A percentile compares a stretch with the other conserved stretches of the same genome.
phyloP scores from a whole-genome alignment of 78 protist genomes.

The Polysphondylium violaceum region DNA sequence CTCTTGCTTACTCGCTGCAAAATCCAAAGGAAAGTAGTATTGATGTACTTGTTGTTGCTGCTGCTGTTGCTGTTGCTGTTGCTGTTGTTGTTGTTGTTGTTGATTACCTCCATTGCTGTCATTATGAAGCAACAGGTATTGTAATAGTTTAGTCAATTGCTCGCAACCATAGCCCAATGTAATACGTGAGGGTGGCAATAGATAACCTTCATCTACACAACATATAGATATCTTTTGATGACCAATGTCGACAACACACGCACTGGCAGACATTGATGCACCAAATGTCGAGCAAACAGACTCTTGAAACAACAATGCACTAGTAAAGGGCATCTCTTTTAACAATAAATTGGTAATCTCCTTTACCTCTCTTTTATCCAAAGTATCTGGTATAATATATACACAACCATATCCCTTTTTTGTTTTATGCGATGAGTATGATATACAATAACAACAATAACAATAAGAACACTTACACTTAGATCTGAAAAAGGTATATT shows the following conservation, averaged over 20 bases:
- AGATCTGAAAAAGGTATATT: slow-evolving; percentile 50
- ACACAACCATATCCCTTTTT: slow-evolving; percentile 71
- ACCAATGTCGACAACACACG: slow-evolving; percentile 59
- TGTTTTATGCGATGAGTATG: not conserved
- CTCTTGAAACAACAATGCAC: slow-evolving; percentile 49
- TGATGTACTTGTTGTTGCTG: slow-evolving; percentile 24
- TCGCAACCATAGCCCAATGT: slow-evolving; percentile 41
- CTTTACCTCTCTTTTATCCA: slow-evolving; percentile 49
- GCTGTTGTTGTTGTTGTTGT: slow-evolving; percentile 7
- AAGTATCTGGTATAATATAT: slow-evolving; percentile 39
- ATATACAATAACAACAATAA: not conserved
- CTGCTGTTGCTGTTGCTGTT: not conserved
- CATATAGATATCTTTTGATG: slow-evolving; percentile 35
- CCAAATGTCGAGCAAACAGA: slow-evolving; percentile 73
- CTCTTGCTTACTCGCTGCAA: not conserved
- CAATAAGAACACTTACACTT: slow-evolving; percentile 26
- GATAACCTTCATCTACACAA: slow-evolving; percentile 71
- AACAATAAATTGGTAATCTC: slow-evolving; percentile 25
- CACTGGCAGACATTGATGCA: slow-evolving; percentile 25
- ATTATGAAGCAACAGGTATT: not conserved
- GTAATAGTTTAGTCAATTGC: slow-evolving; percentile 28
- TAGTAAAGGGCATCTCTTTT: slow-evolving; percentile 45
- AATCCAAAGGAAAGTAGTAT: slow-evolving; percentile 44
- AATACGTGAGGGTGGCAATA: slow-evolving; percentile 26
- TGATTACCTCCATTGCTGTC: not conserved